Evolutionary conservation across 169 alveolate species (phyloP), one percentile per base, ranked within the genome.

Genomic region (Plasmodium vivax): DNA sequence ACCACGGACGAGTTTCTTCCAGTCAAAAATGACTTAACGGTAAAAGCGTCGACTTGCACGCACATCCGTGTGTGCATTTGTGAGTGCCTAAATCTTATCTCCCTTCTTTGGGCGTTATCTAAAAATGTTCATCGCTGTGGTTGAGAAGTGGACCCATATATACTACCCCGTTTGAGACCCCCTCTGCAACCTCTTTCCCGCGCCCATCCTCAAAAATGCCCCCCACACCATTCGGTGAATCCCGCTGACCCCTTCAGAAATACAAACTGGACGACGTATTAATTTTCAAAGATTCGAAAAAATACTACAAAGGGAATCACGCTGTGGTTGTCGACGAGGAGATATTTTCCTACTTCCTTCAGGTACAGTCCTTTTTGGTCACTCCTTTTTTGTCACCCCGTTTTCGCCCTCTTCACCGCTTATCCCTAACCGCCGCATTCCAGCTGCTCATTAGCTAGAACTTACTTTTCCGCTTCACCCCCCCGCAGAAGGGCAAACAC

Each of bases 231-330:
- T 83, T 54, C 30, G 71, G 7, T 62, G 32, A 10, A 19, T 23
- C 72, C 72, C 23, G 12, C 36, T 23, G 45, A 5, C 30, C 72
- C 36, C 51, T 81, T 79, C 68, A 88, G 94, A 62, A 88, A 38
- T 88, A 88, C 56, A 88, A 79, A 56, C 62, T 80, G 16, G 88
- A 88, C 71, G 94, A 88, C 45, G 47, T 88, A 34, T 80, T 88
- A 79, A 88, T 88, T 79, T 74, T 85, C 81, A 85, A 75, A 68
- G 62, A 85, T 74, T 5, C 27, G 16, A 62, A 88, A 73, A 80
- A 79, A 23, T 79, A 79, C 47, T 58, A 88, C 75, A 88, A 56
- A 80, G 82, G 71, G 34, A 88, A 75, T 38, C 30, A 88, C 51
- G 43, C 75, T 9, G 6, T 88, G 51, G 74, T 88, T 88, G 51